These are phyloP conservation scores for Penicillium fuscoglaucum DNA, from an alignment of 2,329 filamentous ascomycete species.

Conservation along the genomic window DNA sequence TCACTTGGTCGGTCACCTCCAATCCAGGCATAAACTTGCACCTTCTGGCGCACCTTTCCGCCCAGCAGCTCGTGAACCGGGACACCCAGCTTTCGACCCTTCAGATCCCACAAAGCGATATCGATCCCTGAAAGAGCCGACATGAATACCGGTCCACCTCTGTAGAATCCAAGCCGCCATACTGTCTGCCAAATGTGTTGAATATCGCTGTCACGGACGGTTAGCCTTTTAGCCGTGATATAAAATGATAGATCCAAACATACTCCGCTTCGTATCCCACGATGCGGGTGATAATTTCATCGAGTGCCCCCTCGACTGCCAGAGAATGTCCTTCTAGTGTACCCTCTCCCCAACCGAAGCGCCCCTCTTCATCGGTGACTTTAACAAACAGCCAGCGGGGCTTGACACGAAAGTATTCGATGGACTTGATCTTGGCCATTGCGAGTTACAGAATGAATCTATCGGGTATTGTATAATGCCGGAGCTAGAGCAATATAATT, in stretches of 20 bases:
- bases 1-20: conserved; percentile 71
- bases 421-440: conserved; percentile 64
- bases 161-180: conserved; percentile 72
- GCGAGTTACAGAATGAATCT: background rate
- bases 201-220: conserved; percentile 60
- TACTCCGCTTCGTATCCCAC: conserved; percentile 71
- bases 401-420: conserved; percentile 74
- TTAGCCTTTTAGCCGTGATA: background rate
- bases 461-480: background rate
- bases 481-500: background rate
- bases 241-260: conserved; percentile 13
- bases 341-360: conserved; percentile 72
- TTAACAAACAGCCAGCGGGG: conserved; percentile 80
- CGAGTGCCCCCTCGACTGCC: conserved; percentile 71
- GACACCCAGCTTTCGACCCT: conserved; percentile 63
- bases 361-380: conserved; percentile 66
- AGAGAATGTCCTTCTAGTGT: conserved; percentile 73
- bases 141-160: conserved; percentile 79
- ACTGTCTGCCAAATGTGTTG: conserved; percentile 78
- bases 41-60: conserved; percentile 67
- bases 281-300: conserved; percentile 63
- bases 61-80: conserved; percentile 74
- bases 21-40: conserved; percentile 77
- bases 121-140: conserved; percentile 74
- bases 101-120: conserved; percentile 80